These are phyloP conservation scores for Bipolaris victoriae DNA, from an alignment of 2,329 filamentous ascomycete species.

Conservation along the genomic window DNA sequence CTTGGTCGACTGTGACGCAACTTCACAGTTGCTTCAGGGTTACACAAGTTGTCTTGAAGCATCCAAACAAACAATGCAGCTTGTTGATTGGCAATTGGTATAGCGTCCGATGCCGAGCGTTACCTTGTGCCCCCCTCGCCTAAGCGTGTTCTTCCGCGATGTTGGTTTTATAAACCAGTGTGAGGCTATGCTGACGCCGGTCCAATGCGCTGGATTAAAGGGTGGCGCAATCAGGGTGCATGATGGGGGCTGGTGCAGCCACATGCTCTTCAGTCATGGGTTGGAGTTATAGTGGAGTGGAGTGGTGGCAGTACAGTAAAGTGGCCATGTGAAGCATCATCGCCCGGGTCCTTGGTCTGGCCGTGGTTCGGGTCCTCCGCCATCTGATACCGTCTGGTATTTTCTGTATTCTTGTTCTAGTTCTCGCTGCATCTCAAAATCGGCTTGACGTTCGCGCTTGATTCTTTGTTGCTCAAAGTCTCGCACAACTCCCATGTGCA, in stretches of 20 bases:
- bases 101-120: neutral
- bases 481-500: slow-evolving; percentile 93
- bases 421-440: slow-evolving; percentile 88
- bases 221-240: slow-evolving; percentile 20
- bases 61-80: neutral
- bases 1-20: neutral
- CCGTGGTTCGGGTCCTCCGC: slow-evolving; percentile 37
- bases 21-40: neutral
- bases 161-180: neutral
- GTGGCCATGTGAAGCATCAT: slow-evolving; percentile 2
- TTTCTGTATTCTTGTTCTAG: slow-evolving; percentile 91
- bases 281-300: neutral
- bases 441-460: slow-evolving; percentile 87
- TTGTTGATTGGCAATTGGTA: neutral
- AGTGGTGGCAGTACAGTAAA: neutral
- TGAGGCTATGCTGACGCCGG: slow-evolving; percentile 14
- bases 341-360: slow-evolving; percentile 25
- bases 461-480: slow-evolving; percentile 93
- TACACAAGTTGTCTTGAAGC: neutral
- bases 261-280: slow-evolving; percentile 8
- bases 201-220: slow-evolving; percentile 11
- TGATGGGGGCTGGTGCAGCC: slow-evolving; percentile 10
- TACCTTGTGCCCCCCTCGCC: neutral
- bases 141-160: neutral
- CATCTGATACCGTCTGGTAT: slow-evolving; percentile 73